Base-by-base conservation (phyloP, 805 yeast genomes). In the Pichia californica region DNA sequence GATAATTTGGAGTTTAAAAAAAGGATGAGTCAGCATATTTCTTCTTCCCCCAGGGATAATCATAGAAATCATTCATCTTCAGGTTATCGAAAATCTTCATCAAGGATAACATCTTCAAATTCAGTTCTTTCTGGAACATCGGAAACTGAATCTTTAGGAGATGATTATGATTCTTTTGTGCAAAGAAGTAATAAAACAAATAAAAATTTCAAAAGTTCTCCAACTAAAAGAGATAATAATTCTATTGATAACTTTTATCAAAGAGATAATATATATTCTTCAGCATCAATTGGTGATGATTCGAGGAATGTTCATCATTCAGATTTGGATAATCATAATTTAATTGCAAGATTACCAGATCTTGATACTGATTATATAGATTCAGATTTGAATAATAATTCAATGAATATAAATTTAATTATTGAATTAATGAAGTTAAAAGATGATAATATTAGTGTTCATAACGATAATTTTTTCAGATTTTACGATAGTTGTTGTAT, bases 371-470 rank as follows among this genome's bases (percentile, higher is more conserved):
- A 42, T 26, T 33, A 20, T 20, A 52, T 39, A 23, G 47, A 39
- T 19, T 28, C 31, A 18, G 47, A 46, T 14, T 18, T 33, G 5
- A 27, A 31, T 9, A 21, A 31, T 16, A 15, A 13, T 7, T 36
- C 2, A 34, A 31, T 4, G 19, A 31, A 26, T 7, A 30, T 41
- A 16, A 48, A 56, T 37, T 44, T 57, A 26, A 40, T 58, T 18
- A 27, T 34, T 7, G 44, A 43, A 19, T 40, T 58, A 14, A 18
- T 40, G 14, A 37, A 30, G 8, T 19, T 55, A 7, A 21, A 37
- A 7, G 46, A 46, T 38, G 52, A 50, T 15, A 44, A 46, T 3
- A 43, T 59, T 6, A 52, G 49, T 7, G 61, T 57, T 19, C 62
- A 59, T 38, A 51, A 49, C 39, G 37, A 43, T 10, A 41, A 44